Conservation (phyloP, 805 yeast species). For the Lipomyces sp. region DNA sequence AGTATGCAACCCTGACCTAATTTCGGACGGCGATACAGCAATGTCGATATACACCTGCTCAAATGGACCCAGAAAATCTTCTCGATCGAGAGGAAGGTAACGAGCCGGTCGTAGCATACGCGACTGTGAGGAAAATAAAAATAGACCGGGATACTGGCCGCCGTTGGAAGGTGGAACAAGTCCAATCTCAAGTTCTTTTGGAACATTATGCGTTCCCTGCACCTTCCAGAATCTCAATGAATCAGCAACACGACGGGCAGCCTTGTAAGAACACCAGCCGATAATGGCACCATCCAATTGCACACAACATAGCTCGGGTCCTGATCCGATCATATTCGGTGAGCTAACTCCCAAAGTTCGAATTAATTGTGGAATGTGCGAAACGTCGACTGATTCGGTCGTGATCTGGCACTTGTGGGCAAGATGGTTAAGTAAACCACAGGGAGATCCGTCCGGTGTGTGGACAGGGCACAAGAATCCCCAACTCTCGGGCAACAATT, state of each 20-base stretch:
- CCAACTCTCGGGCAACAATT: constrained; percentile 96
- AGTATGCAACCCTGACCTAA: constrained; percentile 75
- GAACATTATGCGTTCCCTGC: constrained; percentile 75
- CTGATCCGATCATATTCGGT: constrained; percentile 79
- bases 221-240: constrained; percentile 93
- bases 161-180: constrained; percentile 93
- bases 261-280: constrained; percentile 93
- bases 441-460: constrained; percentile 99
- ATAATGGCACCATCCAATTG: constrained; percentile 90
- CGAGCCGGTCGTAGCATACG: constrained; percentile 96
- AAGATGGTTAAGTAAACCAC: constrained; percentile 96
- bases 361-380: constrained; percentile 68
- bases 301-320: constrained; percentile 85
- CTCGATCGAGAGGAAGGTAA: constrained; percentile 80
- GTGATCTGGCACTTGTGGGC: constrained; percentile 92
- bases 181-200: constrained; percentile 88
- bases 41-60: constrained; percentile 97
- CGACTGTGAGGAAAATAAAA: constrained; percentile 86
- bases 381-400: constrained; percentile 74
- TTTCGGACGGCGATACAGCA: constrained; percentile 93
- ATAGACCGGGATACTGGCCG: constrained; percentile 98
- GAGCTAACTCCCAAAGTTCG: constrained; percentile 80
- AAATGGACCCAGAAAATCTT: constrained; percentile 93
- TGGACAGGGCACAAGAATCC: constrained; percentile 99
- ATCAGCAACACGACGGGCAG: constrained; percentile 84